Base-by-base conservation (phyloP, 768 basidiomycete genomes). In the Amanita subjunquillea region DNA sequence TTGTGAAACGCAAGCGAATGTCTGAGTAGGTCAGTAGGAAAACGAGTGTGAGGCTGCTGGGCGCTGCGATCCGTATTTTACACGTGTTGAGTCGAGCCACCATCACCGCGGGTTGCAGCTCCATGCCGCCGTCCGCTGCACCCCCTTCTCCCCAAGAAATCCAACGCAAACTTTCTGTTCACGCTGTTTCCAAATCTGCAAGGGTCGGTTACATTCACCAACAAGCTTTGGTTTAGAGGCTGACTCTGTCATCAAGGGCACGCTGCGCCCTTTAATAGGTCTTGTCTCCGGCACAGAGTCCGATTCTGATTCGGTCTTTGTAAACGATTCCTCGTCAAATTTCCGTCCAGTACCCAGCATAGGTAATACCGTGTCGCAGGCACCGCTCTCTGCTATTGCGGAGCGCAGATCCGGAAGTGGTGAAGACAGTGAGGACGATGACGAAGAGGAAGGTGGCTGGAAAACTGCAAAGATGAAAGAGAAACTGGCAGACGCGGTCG, bases 121-220 rank as follows among this genome's bases (percentile, higher is more conserved):
- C 51, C 51, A 72, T 72, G 71, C 61, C 73, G 17, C 69, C 70
- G 39, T 64, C 70, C 52, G 76, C 68, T 54, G 67, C 85, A 12
- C 86, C 90, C 4, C 91, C 89, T 6, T 84, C 91, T 10, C 83
- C 85, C 13, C 89, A 91, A 65, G 91, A 94, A 70, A 80, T 94
- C 15, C 78, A 87, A 54, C 76, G 89, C 58, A 93, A 92, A 63
- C 79, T 94, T 5, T 91, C 88, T 2, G 77, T 89, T 17, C 84
- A 85, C 59, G 80, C 84, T 0, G 74, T 73, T 2, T 70, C 79
- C 32, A 76, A 70, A 61, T 76, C 74, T 53, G 68, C 71, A 65
- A 76, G 73, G 71, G 77, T 78, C 38, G 52, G 63, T 54, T 25
- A 23, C 27, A 9, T 34, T 29, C 36, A 8, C 43, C 38, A 8